Evolutionary conservation across 768 basidiomycete genomes (phyloP).

Genomic region (Sutorius australiensis): DNA sequence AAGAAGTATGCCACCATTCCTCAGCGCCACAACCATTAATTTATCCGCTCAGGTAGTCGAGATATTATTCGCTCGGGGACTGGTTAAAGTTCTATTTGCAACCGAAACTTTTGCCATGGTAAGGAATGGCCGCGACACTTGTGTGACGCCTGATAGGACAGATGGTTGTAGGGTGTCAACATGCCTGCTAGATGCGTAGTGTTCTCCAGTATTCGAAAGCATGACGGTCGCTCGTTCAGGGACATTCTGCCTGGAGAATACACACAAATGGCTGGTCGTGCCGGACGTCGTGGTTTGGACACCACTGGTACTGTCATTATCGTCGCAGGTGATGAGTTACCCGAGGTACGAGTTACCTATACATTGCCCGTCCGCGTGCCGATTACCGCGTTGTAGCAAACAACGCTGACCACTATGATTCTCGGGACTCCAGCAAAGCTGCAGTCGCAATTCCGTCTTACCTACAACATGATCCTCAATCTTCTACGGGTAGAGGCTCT

Average conservation of each 20-base stretch:
- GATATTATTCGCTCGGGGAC: constrained; percentile 89
- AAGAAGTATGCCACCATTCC: constrained; percentile 62
- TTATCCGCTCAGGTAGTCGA: constrained; percentile 72
- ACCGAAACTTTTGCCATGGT: constrained; percentile 99
- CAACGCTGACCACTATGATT: constrained; percentile 81
- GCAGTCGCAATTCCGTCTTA: constrained; percentile 93
- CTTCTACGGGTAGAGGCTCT: constrained; percentile 93
- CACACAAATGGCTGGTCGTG: constrained; percentile 99
- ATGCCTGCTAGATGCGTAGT: constrained; percentile 99
- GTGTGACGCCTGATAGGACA: constrained; percentile 9
- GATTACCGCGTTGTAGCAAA: constrained; percentile 47
- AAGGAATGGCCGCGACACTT: constrained; percentile 10
- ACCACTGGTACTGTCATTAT: constrained; percentile 95
- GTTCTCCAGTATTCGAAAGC: constrained; percentile 91
- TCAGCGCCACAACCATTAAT: not conserved
- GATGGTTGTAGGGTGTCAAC: constrained; percentile 78
- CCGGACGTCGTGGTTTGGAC: constrained; percentile 93
- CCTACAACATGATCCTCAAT: constrained; percentile 99
- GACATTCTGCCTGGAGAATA: constrained; percentile 91
- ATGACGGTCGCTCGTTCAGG: constrained; percentile 90
- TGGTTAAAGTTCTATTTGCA: constrained; percentile 95
- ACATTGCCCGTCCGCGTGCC: not conserved
- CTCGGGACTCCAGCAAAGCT: constrained; percentile 91
- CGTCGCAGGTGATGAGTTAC: constrained; percentile 74
- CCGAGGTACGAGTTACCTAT: constrained; percentile 58